Percentiles rank a stretch among this genome's conserved stretches.
phyloP scores from a whole-genome alignment of 768 basidiomycete genomes.

The Leccinum truebloodii region DNA sequence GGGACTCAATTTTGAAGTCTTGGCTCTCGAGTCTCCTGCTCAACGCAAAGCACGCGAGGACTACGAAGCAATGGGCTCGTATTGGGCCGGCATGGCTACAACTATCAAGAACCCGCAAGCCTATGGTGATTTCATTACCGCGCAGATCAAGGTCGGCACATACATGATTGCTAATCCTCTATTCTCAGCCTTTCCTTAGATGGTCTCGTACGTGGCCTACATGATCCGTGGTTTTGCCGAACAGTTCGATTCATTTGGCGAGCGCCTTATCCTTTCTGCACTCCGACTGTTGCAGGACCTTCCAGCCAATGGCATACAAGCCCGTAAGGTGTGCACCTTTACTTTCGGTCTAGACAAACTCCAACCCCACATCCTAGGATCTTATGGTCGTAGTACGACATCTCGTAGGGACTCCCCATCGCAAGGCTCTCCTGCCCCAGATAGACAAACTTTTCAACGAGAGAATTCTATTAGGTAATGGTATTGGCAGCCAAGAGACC shows the following conservation, averaged over 20 bases:
- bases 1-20: constrained; percentile 74
- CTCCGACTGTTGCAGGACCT: constrained; percentile 93
- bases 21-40: constrained; percentile 77
- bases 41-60: constrained; percentile 78
- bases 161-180: neutral
- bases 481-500: constrained; percentile 82
- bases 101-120: constrained; percentile 69
- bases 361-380: constrained; percentile 52
- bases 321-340: constrained; percentile 64
- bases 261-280: constrained; percentile 76
- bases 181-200: constrained; percentile 44
- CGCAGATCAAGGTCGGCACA: constrained; percentile 80
- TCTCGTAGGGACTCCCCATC: constrained; percentile 75
- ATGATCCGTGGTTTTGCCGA: constrained; percentile 71
- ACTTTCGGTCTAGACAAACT: neutral
- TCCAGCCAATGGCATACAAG: constrained; percentile 77
- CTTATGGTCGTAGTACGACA: constrained; percentile 92
- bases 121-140: constrained; percentile 82
- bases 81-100: constrained; percentile 82
- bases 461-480: constrained; percentile 81
- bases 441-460: constrained; percentile 92
- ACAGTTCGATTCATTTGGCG: constrained; percentile 72
- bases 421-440: constrained; percentile 69
- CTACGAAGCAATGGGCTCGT: constrained; percentile 76
- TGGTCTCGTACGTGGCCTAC: constrained; percentile 90